Conservation (phyloP, 148 eudicot genomes). For the Fallopia convolvulus region DNA sequence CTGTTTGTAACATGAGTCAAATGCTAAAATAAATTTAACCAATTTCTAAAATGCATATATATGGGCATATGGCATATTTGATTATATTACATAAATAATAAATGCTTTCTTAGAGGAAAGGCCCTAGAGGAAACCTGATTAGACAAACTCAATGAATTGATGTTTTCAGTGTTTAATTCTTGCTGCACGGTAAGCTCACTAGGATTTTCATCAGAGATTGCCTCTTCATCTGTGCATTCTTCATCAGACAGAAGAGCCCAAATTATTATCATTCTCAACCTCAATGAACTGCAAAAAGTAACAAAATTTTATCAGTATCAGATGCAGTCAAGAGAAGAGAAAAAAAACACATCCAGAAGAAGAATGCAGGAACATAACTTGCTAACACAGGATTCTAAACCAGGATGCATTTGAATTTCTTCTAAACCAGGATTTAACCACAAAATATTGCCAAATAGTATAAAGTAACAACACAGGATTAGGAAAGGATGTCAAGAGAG, state of each 20-base stretch:
- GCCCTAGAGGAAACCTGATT: constrained; percentile 22
- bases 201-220: constrained; percentile 17
- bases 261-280: constrained; percentile 16
- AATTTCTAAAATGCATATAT: background rate
- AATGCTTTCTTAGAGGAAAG: background rate
- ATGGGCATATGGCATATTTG: background rate
- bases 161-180: constrained; percentile 15
- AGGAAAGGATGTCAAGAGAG: background rate
- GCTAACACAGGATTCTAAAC: background rate
- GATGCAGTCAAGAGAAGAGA: background rate
- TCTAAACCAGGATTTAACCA: no score
- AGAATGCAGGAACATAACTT: background rate
- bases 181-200: constrained; percentile 1
- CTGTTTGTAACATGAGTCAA: background rate
- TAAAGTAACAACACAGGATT: no score
- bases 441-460: no score
- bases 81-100: background rate
- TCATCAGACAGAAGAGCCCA: constrained; percentile 20
- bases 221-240: constrained; percentile 23
- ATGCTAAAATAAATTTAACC: background rate
- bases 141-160: constrained; percentile 19
- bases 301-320: background rate
- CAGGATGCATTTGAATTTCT: background rate
- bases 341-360: background rate
- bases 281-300: constrained; percentile 24